Evolutionary conservation across 2,329 filamentous ascomycete species (phyloP).

Genomic region (Leptodontidium sp.): DNA sequence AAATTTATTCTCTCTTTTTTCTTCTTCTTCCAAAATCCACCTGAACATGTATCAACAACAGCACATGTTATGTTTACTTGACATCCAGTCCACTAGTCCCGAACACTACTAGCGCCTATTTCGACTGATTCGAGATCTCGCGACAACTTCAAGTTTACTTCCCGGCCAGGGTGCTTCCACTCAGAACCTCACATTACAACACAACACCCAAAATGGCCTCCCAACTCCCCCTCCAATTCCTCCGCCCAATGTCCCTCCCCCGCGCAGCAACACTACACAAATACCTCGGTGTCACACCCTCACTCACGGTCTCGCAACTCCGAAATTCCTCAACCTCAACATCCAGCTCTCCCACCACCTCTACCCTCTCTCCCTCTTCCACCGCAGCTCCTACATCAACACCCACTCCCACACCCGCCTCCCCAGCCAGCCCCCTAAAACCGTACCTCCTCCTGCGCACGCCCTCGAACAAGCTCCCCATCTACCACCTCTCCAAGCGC

Average conservation of each 20-base stretch:
- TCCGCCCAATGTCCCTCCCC: constrained; percentile 45
- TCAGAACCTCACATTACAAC: constrained; percentile 2
- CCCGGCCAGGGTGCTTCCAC: too few species aligned
- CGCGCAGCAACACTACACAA: constrained; percentile 41
- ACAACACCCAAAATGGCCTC: constrained; percentile 26
- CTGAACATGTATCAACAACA: too few species aligned
- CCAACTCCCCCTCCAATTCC: constrained; percentile 43
- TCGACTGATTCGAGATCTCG: constrained; percentile 19
- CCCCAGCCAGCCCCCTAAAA: constrained; percentile 32
- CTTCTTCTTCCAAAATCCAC: too few species aligned
- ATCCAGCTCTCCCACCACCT: constrained; percentile 21
- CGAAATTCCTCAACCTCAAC: constrained; percentile 15
- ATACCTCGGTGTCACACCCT: constrained; percentile 40
- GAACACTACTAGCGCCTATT: background rate
- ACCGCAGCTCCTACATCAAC: constrained; percentile 25
- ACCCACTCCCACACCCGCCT: background rate
- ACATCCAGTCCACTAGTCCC: too few species aligned
- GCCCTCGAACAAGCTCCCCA: constrained; percentile 71
- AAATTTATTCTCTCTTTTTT: too few species aligned
- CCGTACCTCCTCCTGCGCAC: constrained; percentile 72
- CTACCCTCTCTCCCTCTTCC: constrained; percentile 27
- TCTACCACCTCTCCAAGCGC: constrained; percentile 78
- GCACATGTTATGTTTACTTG: too few species aligned
- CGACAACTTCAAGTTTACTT: constrained; percentile 8
- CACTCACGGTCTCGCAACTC: background rate